These are phyloP conservation scores for Penicillium pulvis DNA, from an alignment of 495 filamentous ascomycete species.

Conservation along the genomic window DNA sequence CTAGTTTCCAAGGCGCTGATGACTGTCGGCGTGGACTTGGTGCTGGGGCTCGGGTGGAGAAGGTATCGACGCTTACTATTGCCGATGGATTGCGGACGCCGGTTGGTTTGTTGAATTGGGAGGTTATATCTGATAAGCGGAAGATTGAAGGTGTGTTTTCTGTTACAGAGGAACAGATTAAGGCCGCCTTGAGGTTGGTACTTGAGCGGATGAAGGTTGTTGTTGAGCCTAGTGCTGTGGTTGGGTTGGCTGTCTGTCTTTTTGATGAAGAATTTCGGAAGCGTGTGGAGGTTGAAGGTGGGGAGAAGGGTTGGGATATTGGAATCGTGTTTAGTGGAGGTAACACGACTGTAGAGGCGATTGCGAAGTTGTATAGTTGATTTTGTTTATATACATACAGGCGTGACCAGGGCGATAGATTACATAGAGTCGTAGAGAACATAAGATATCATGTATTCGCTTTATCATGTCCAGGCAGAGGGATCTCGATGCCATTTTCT, in stretches of 20 bases:
- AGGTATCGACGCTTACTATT: slow-evolving; percentile 76
- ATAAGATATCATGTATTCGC: neutral
- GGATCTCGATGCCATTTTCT: slow-evolving; percentile 24
- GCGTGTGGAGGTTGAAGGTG: slow-evolving; percentile 68
- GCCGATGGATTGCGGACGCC: slow-evolving; percentile 90
- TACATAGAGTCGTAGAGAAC: neutral
- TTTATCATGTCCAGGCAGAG: slow-evolving; percentile 6
- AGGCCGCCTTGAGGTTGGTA: slow-evolving; percentile 71
- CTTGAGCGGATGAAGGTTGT: slow-evolving; percentile 91
- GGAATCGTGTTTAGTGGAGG: slow-evolving; percentile 87
- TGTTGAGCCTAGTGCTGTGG: slow-evolving; percentile 87
- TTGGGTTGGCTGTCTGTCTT: slow-evolving; percentile 79
- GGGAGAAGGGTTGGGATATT: slow-evolving; percentile 79
- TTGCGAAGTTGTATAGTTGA: slow-evolving; percentile 49
- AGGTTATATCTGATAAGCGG: slow-evolving; percentile 70
- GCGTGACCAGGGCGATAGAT: neutral
- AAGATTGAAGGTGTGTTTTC: slow-evolving; percentile 74
- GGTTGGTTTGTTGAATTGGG: slow-evolving; percentile 77
- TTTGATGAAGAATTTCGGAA: slow-evolving; percentile 82
- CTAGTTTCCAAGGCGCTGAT: slow-evolving; percentile 80
- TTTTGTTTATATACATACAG: neutral
- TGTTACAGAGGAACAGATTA: slow-evolving; percentile 84
- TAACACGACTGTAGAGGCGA: slow-evolving; percentile 81
- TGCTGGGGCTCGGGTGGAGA: slow-evolving; percentile 59
- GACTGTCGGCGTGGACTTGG: slow-evolving; percentile 72